These are phyloP conservation scores for Phaeoacremonium minimum DNA, from an alignment of 2,329 filamentous ascomycete species.

Conservation along the genomic window DNA sequence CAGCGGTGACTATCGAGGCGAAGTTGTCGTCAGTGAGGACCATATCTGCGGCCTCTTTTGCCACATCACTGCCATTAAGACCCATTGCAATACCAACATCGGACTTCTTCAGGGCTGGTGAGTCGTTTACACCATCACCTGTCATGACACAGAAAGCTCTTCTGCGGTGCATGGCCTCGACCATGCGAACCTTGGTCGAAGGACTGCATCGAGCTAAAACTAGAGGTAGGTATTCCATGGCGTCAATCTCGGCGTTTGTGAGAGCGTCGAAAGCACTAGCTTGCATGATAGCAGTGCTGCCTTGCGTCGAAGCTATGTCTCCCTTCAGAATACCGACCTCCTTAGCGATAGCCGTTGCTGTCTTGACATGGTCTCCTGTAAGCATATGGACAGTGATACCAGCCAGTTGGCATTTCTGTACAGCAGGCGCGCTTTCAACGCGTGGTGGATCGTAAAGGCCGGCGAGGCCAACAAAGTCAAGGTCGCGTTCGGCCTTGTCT, in stretches of 20 bases:
- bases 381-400: slow-evolving; percentile 67
- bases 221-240: slow-evolving; percentile 55
- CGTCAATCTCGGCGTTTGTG: slow-evolving; percentile 58
- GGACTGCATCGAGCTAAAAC: slow-evolving; percentile 69
- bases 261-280: slow-evolving; percentile 60
- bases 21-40: slow-evolving; percentile 88
- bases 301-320: slow-evolving; percentile 27
- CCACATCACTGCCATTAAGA: slow-evolving; percentile 65
- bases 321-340: slow-evolving; percentile 57
- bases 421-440: slow-evolving; percentile 58
- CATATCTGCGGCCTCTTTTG: slow-evolving; percentile 81
- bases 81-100: slow-evolving; percentile 78
- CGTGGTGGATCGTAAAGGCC: slow-evolving; percentile 72
- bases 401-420: slow-evolving; percentile 53
- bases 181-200: slow-evolving; percentile 70
- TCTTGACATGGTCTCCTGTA: slow-evolving; percentile 65
- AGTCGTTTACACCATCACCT: slow-evolving; percentile 72
- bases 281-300: slow-evolving; percentile 50
- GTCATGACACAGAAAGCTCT: slow-evolving; percentile 70
- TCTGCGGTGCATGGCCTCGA: slow-evolving; percentile 67
- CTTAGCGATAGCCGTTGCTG: slow-evolving; percentile 60
- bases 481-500: slow-evolving; percentile 46
- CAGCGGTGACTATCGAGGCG: slow-evolving; percentile 70
- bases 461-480: slow-evolving; percentile 65
- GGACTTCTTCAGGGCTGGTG: slow-evolving; percentile 66